A percentile compares a stretch with the other conserved stretches of the same genome.
phyloP scores from a whole-genome alignment of 108 stramenopile species.

The Discostella pseudostelligera region DNA sequence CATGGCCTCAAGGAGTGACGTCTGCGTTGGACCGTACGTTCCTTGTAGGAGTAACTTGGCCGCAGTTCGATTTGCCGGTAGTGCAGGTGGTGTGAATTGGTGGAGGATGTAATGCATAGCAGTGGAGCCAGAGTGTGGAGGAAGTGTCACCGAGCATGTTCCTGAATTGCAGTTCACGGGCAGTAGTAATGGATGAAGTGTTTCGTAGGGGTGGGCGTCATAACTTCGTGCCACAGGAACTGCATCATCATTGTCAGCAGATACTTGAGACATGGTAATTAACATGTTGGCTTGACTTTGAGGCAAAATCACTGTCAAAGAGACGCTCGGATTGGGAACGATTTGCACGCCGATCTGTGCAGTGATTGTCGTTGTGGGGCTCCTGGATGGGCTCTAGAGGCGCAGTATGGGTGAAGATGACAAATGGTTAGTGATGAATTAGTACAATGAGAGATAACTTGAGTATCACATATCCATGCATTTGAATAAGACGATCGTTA shows the following conservation, averaged over 20 bases:
- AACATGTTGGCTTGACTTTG: slow-evolving; percentile 2
- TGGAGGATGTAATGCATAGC: slow-evolving; percentile 22
- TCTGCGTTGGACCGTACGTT: slow-evolving; percentile 19
- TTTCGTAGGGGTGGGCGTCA: slow-evolving; percentile 24
- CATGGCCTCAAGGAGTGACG: slow-evolving; percentile 23
- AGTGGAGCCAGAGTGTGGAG: neutral
- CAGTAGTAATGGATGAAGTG: slow-evolving; percentile 18
- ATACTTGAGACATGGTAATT: slow-evolving; percentile 18
- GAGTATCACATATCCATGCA: too few species aligned
- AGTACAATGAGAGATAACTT: too few species aligned
- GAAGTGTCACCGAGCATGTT: neutral
- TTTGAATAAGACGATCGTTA: too few species aligned
- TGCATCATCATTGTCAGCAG: slow-evolving; percentile 1
- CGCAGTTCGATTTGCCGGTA: neutral
- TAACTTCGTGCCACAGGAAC: slow-evolving; percentile 28
- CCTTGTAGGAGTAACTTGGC: slow-evolving; percentile 26
- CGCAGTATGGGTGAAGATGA: too few species aligned
- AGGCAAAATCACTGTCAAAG: slow-evolving; percentile 8
- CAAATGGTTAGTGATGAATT: too few species aligned
- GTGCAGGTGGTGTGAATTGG: slow-evolving; percentile 5
- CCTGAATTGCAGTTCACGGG: slow-evolving; percentile 5
- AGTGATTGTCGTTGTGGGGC: neutral
- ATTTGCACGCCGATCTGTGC: slow-evolving; percentile 16
- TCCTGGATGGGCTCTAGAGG: too few species aligned
- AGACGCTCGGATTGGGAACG: neutral